phyloP scores from a whole-genome alignment of 331 rosid genomes.

The Cydonia oblonga region DNA sequence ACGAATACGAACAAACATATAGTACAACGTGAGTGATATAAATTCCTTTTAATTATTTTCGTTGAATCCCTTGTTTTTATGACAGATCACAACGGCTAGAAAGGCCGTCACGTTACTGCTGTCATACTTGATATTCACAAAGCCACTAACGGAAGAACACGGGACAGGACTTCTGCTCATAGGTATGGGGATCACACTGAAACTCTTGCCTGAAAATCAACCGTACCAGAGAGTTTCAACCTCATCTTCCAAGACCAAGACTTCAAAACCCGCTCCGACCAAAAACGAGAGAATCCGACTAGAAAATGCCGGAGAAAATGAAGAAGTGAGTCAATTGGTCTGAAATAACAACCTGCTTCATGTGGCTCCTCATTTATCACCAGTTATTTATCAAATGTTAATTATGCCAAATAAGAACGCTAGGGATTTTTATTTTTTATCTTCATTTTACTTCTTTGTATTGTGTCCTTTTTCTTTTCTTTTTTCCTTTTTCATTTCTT shows the following conservation, averaged over 20 bases:
- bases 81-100: constrained; percentile 95
- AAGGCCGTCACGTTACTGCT: constrained; percentile 88
- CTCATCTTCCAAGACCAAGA: constrained; percentile 11
- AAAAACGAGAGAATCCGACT: constrained; percentile 16
- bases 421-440: background rate
- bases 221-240: constrained; percentile 22
- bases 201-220: constrained; percentile 58
- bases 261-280: constrained; percentile 8
- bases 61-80: constrained; percentile 3
- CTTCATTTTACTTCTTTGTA: background rate
- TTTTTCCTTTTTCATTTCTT: background rate
- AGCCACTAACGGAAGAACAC: constrained; percentile 92
- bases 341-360: background rate
- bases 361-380: background rate
- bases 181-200: constrained; percentile 86
- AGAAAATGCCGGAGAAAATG: constrained; percentile 26
- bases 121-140: constrained; percentile 91
- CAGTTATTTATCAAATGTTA: background rate
- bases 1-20: background rate
- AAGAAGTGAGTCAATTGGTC: constrained; percentile 38
- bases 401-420: background rate
- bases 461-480: background rate
- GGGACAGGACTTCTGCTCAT: constrained; percentile 87
- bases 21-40: background rate
- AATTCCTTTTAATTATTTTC: background rate